Percentiles rank a stretch among this genome's conserved stretches.
phyloP scores from a whole-genome alignment of 768 basidiomycete genomes.

The Boletellus sp. region DNA sequence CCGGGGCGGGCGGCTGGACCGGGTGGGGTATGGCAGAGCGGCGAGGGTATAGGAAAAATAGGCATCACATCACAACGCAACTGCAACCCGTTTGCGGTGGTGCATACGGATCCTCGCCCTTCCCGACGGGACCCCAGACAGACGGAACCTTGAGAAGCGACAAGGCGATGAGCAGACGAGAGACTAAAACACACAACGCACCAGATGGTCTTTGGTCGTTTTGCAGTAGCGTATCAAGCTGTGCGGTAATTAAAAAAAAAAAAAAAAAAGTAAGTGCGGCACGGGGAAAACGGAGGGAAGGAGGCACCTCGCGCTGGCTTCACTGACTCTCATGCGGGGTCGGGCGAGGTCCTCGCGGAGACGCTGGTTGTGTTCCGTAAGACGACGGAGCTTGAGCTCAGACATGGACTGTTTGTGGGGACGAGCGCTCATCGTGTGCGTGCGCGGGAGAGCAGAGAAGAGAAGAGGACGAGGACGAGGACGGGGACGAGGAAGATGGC shows the following conservation, averaged over 20 bases:
- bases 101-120: conserved; percentile 90
- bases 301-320: conserved; percentile 77
- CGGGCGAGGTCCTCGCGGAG: conserved; percentile 85
- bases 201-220: conserved; percentile 85
- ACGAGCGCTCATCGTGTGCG: conserved; percentile 58
- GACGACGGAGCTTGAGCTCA: conserved; percentile 90
- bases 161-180: not conserved
- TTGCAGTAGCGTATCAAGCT: conserved; percentile 95
- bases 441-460: conserved; percentile 7
- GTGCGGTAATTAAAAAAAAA: too few species aligned
- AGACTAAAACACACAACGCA: conserved; percentile 36
- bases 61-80: conserved; percentile 65
- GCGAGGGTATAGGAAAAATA: conserved; percentile 31
- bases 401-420: conserved; percentile 95
- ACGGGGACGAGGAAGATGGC: conserved; percentile 10
- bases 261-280: not conserved
- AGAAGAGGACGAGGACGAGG: not conserved
- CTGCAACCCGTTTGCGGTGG: conserved; percentile 73
- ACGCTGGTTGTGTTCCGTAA: conserved; percentile 92
- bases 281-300: not conserved
- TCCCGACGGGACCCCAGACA: conserved; percentile 90
- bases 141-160: conserved; percentile 64
- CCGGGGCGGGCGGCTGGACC: conserved; percentile 4
- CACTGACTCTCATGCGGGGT: conserved; percentile 87
- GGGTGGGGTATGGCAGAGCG: conserved; percentile 31